Base-by-base conservation (phyloP, 352 stramenopile species). In the Thalassiosira mediterranea region DNA sequence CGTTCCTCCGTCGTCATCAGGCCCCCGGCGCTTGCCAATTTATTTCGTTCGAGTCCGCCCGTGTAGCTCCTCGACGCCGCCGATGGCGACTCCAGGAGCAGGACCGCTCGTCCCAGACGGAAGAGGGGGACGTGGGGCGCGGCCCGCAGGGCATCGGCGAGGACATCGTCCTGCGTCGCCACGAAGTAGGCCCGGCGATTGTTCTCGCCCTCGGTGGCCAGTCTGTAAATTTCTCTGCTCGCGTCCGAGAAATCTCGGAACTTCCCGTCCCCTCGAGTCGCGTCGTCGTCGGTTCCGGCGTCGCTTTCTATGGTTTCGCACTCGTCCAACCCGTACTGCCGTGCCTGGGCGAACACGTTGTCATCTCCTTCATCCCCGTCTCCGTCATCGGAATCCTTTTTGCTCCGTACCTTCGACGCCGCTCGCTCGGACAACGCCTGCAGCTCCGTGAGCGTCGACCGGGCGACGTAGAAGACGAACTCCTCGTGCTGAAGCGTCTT, bases 1-100 rank as follows among this genome's bases (percentile, higher is more conserved):
- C 72, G 72, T 56, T 88, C 79, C 44, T 84, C 57, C 17, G 65
- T 19, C 19, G 70, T 79, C 49, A 83, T 76, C 7, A 73, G 56
- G 15, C 71, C 76, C 3, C 57, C 71, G 38, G 83, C 84, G 81
- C 60, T 77, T 1, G 32, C 23, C 26, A 80, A 38, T 66, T 92
- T 92, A 11, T 48, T 51, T 10, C 64, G 32, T 82, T 92, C 86
- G 15, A 77, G 32, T 13, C 57, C 57, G 11, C 44, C 47, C 5
- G 69, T 63, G 23, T 86, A 76, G 32, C 42, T 32, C 60, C 83
- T 59, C 23, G 74, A 83, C n/a, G 72, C 62, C 52, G 88, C 84
- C 13, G 60, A 83, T 37, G 86, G 83, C 32, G 88, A 73, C 74
- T 92, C 83, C 19, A 92, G 63, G 0, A 92, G 56, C 3, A 90